Conservation (phyloP, 2,329 filamentous ascomycete species). For the Aspergillus novoparasiticus region DNA sequence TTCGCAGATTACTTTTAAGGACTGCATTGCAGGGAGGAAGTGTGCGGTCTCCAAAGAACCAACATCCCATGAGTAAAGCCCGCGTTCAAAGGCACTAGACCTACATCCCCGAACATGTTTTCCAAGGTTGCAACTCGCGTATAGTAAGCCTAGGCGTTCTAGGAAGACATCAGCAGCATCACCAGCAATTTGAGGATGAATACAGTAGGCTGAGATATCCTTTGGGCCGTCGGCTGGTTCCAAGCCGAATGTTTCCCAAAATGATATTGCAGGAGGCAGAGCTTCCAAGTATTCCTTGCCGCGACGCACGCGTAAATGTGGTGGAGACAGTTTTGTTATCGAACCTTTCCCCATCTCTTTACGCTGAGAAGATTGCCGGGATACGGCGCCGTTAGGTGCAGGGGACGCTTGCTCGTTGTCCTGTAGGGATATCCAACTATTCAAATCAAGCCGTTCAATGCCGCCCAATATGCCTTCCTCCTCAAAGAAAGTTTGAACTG, state of each 20-base stretch:
- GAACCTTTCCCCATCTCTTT: conserved; percentile 34
- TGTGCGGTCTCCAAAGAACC: conserved; percentile 26
- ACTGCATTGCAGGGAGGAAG: conserved; percentile 40
- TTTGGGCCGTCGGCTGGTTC: conserved; percentile 59
- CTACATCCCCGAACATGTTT: conserved; percentile 49
- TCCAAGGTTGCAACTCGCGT: conserved; percentile 61
- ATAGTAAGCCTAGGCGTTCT: conserved; percentile 55
- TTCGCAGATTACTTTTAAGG: conserved; percentile 37
- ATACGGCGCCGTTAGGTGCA: conserved; percentile 15
- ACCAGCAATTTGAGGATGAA: conserved; percentile 54
- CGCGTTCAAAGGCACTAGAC: conserved; percentile 41
- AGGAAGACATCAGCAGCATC: conserved; percentile 55
- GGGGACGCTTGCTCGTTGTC: conserved; percentile 24
- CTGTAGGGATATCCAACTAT: conserved; percentile 37
- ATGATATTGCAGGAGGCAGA: conserved; percentile 57
- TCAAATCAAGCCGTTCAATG: conserved; percentile 39
- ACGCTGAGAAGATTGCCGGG: conserved; percentile 25
- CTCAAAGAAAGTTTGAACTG: conserved; percentile 31
- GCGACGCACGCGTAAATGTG: conserved; percentile 58
- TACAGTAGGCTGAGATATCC: conserved; percentile 59
- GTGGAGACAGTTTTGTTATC: conserved; percentile 50
- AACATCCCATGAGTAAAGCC: conserved; percentile 41
- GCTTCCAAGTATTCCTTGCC: conserved; percentile 57
- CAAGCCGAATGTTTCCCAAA: conserved; percentile 64
- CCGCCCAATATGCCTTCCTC: conserved; percentile 31